A percentile compares a stretch with the other conserved stretches of the same genome.
Evolutionary conservation across 2,329 filamentous ascomycete species (phyloP).

Genomic region (Penicillium verrucosum): DNA sequence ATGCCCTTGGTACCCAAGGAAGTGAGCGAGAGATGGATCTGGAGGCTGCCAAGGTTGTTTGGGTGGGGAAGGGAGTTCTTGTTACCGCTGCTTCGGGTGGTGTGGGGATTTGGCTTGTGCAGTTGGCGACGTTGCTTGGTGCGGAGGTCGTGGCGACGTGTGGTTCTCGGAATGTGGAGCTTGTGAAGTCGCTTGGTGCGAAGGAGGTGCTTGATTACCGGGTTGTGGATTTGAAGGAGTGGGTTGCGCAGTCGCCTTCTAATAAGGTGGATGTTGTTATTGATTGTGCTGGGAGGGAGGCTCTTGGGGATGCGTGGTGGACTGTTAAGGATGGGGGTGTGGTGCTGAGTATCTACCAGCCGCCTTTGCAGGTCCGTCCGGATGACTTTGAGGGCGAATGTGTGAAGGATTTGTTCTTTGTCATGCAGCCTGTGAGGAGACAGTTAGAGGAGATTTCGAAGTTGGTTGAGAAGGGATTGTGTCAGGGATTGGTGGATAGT

Average conservation of each 20-base stretch:
- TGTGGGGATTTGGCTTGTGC: slow-evolving; percentile 46
- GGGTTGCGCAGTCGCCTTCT: slow-evolving; percentile 12
- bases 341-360: slow-evolving; percentile 42
- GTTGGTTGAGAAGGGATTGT: slow-evolving; percentile 40
- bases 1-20: slow-evolving; percentile 23
- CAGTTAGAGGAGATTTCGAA: slow-evolving; percentile 40
- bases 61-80: slow-evolving; percentile 40
- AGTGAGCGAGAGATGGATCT: slow-evolving; percentile 17
- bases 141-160: slow-evolving; percentile 42
- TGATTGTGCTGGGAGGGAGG: slow-evolving; percentile 43
- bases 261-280: slow-evolving; percentile 45
- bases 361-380: slow-evolving; percentile 33
- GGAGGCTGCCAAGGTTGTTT: not conserved
- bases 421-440: slow-evolving; percentile 39
- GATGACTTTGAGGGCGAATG: slow-evolving; percentile 20
- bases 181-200: slow-evolving; percentile 43
- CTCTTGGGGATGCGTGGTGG: slow-evolving; percentile 45
- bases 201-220: slow-evolving; percentile 44
- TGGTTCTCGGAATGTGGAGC: slow-evolving; percentile 37
- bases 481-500: slow-evolving; percentile 40
- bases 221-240: not conserved
- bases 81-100: slow-evolving; percentile 47
- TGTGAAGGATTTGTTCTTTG: slow-evolving; percentile 42
- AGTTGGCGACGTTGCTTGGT: slow-evolving; percentile 27
- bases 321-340: slow-evolving; percentile 36